Evolutionary conservation across 2,329 filamentous ascomycete species (phyloP).

Genomic region (Cercospora beticola): DNA sequence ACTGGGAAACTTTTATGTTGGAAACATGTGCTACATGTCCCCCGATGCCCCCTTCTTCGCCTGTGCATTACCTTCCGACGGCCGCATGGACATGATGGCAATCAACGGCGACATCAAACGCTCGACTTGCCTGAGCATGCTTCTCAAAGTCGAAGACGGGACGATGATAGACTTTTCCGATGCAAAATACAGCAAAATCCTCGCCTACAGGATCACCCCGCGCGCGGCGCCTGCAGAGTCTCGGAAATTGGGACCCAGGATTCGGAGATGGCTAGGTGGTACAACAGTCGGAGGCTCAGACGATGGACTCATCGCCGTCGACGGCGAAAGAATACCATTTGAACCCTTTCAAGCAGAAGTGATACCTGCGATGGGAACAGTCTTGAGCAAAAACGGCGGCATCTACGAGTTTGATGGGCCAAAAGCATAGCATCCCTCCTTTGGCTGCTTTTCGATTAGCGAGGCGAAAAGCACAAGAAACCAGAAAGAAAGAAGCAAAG

Average conservation of each 20-base stretch:
- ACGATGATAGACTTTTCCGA: conserved; percentile 76
- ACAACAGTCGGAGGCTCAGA: conserved; percentile 49
- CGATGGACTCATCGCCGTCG: conserved; percentile 87
- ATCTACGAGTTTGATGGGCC: conserved; percentile 62
- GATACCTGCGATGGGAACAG: conserved; percentile 76
- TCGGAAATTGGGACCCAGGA: conserved; percentile 24
- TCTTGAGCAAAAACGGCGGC: conserved; percentile 72
- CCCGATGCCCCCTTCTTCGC: conserved; percentile 85
- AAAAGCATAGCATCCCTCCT: neutral
- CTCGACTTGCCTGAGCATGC: conserved; percentile 64
- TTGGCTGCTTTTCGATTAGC: neutral
- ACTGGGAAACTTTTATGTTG: conserved; percentile 88
- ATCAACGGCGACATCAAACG: conserved; percentile 74
- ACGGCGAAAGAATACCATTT: conserved; percentile 85
- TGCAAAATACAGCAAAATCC: conserved; percentile 79
- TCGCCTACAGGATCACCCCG: conserved; percentile 83
- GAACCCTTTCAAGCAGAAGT: conserved; percentile 89
- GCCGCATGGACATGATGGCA: conserved; percentile 78
- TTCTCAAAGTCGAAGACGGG: conserved; percentile 70
- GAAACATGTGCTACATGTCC: conserved; percentile 94
- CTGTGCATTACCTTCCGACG: conserved; percentile 77
- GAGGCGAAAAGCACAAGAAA: neutral
- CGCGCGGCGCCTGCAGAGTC: conserved; percentile 19
- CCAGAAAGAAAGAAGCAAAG: neutral
- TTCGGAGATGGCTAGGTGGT: conserved; percentile 32